Conservation (phyloP, 1,284 basidiomycete genomes). For the Chalciporus sp. region DNA sequence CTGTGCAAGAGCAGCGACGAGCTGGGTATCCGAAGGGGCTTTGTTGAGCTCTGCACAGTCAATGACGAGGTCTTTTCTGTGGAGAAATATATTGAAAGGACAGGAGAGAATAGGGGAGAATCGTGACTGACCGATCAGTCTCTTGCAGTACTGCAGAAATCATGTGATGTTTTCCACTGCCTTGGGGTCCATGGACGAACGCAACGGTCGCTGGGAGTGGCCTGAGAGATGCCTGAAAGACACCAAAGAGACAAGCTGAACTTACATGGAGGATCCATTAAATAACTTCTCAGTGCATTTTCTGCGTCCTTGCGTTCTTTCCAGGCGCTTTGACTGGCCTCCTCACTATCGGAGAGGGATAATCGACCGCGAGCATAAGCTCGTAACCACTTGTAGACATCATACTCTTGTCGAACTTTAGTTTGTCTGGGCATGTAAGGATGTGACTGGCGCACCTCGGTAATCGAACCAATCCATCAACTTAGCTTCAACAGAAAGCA, state of each 20-base stretch:
- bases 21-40: conserved; percentile 69
- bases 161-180: conserved; percentile 85
- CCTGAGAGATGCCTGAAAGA: not conserved
- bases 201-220: conserved; percentile 57
- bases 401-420: conserved; percentile 50
- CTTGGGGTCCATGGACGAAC: conserved; percentile 91
- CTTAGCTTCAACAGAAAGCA: conserved; percentile 83
- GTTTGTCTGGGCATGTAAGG: not conserved
- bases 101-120: not conserved
- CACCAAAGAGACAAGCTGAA: not conserved
- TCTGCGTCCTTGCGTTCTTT: conserved; percentile 83
- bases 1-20: conserved; percentile 70
- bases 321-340: conserved; percentile 58
- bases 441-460: conserved; percentile 44
- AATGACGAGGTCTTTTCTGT: conserved; percentile 73
- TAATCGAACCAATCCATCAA: conserved; percentile 84
- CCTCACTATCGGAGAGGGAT: conserved; percentile 29
- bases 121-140: conserved; percentile 52
- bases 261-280: conserved; percentile 74
- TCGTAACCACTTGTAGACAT: conserved; percentile 68
- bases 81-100: not conserved
- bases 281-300: conserved; percentile 65
- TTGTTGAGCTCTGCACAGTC: conserved; percentile 82
- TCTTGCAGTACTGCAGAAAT: conserved; percentile 64
- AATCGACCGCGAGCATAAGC: conserved; percentile 57